These are phyloP conservation scores for Boletus insuetus DNA, from an alignment of 768 basidiomycete species.

Conservation along the genomic window DNA sequence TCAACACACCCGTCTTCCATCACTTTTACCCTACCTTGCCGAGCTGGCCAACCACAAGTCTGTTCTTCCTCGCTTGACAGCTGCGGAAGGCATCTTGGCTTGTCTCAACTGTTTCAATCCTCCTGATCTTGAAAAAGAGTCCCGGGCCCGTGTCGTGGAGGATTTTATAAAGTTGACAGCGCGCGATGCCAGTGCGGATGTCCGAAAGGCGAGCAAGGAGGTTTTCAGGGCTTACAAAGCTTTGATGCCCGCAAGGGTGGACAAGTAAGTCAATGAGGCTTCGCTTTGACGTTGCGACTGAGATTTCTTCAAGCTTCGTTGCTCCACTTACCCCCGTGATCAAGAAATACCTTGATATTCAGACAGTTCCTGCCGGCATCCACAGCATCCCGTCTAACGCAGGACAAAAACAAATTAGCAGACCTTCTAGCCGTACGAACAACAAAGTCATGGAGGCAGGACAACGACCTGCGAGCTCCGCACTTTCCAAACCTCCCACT, in stretches of 20 bases:
- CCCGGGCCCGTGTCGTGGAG: constrained; percentile 64
- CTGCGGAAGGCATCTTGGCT: constrained; percentile 62
- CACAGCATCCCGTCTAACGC: constrained; percentile 3
- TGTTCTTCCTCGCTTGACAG: constrained; percentile 54
- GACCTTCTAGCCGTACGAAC: constrained; percentile 24
- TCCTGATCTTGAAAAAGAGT: constrained; percentile 72
- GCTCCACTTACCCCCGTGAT: constrained; percentile 72
- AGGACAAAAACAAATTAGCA: constrained; percentile 19
- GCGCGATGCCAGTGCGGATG: constrained; percentile 72
- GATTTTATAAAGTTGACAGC: constrained; percentile 62
- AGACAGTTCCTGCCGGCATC: constrained; percentile 2
- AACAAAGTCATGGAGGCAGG: constrained; percentile 8
- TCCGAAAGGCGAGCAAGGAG: constrained; percentile 65
- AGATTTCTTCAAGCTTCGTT: constrained; percentile 52
- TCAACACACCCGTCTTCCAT: constrained; percentile 63
- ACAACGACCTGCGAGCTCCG: constrained; percentile 7
- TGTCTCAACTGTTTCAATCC: constrained; percentile 77
- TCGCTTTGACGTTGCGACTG: constrained; percentile 4
- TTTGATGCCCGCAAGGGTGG: constrained; percentile 64
- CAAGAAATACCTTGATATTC: constrained; percentile 70
- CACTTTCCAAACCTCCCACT: constrained; percentile 9
- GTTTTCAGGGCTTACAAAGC: constrained; percentile 76
- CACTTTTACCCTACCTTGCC: constrained; percentile 58
- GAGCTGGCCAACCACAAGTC: constrained; percentile 67
- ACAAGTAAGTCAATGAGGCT: constrained; percentile 45